A percentile compares a stretch with the other conserved stretches of the same genome.
These are phyloP conservation scores for Trichosporon inkin DNA, from an alignment of 1,284 basidiomycete genomes.

Conservation along the genomic window DNA sequence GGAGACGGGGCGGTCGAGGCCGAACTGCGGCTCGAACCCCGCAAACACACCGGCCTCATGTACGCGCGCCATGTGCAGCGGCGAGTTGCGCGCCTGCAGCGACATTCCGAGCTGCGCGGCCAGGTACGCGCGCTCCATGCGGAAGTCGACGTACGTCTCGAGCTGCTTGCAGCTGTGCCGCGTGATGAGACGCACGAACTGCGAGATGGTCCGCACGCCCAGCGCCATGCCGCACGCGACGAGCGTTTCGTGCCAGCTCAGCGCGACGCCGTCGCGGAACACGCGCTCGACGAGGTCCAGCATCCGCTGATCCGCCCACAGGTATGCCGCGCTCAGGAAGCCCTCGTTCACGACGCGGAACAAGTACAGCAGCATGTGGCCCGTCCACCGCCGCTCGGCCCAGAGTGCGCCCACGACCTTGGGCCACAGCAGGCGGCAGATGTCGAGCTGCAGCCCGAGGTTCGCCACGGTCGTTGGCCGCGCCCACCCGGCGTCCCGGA, in stretches of 20 bases:
- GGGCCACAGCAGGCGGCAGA: slow-evolving; percentile 1
- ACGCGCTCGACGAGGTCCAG: slow-evolving; percentile 12
- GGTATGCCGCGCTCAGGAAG: neutral
- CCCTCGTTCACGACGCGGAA: slow-evolving; percentile 1
- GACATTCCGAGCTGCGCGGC: slow-evolving; percentile 69
- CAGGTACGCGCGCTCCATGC: slow-evolving; percentile 70
- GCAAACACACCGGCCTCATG: slow-evolving; percentile 61
- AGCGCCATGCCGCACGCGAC: neutral
- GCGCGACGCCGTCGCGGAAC: neutral
- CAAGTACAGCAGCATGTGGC: neutral
- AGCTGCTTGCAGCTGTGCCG: neutral
- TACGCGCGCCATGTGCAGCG: slow-evolving; percentile 65
- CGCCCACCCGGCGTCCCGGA: neutral
- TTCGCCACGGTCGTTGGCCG: neutral
- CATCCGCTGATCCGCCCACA: slow-evolving; percentile 9
- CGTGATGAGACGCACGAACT: neutral
- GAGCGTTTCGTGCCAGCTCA: slow-evolving; percentile 5
- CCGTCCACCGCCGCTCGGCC: neutral
- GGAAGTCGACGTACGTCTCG: slow-evolving; percentile 65
- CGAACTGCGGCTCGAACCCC: slow-evolving; percentile 20
- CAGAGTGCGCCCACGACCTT: neutral
- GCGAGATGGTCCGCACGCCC: neutral
- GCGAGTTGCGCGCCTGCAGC: slow-evolving; percentile 67
- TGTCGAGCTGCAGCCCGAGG: slow-evolving; percentile 7
- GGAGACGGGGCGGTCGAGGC: neutral